A percentile compares a stretch with the other conserved stretches of the same genome.
Conservation (phyloP, 2,329 filamentous ascomycete species). For the Scortechinia acanthostroma region DNA sequence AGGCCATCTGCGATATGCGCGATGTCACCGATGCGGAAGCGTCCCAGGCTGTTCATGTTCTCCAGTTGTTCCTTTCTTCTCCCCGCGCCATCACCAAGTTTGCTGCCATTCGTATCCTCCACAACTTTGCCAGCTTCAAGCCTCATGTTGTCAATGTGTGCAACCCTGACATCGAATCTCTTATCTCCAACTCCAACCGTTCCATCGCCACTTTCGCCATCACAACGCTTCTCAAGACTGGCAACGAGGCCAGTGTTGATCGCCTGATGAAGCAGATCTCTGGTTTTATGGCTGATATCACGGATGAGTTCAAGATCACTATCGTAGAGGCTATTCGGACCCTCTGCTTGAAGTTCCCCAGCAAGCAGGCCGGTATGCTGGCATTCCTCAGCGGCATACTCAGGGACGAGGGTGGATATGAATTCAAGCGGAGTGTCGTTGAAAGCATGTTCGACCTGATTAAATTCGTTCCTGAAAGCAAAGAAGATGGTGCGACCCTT, state of each 20-base stretch:
- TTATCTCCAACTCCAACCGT: slow-evolving; percentile 94
- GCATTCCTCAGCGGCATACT: slow-evolving; percentile 95
- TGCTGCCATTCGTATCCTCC: slow-evolving; percentile 88
- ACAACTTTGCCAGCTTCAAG: slow-evolving; percentile 95
- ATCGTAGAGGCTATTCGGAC: slow-evolving; percentile 97
- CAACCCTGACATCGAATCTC: slow-evolving; percentile 93
- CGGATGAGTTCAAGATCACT: slow-evolving; percentile 99
- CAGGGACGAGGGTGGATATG: slow-evolving; percentile 92
- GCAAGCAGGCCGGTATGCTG: slow-evolving; percentile 96
- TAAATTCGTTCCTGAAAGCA: slow-evolving; percentile 90
- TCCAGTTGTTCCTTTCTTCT: slow-evolving; percentile 94
- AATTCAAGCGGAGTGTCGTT: slow-evolving; percentile 94
- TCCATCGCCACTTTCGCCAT: slow-evolving; percentile 98
- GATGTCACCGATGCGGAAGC: slow-evolving; percentile 90
- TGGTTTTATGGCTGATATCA: slow-evolving; percentile 97
- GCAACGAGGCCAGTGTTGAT: slow-evolving; percentile 94
- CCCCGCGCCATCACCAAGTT: slow-evolving; percentile 96
- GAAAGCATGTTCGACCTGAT: slow-evolving; percentile 99
- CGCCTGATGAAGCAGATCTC: slow-evolving; percentile 98
- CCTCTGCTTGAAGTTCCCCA: slow-evolving; percentile 92
- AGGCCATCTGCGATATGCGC: slow-evolving; percentile 91
- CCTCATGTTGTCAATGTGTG: slow-evolving; percentile 84
- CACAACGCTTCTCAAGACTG: slow-evolving; percentile 94
- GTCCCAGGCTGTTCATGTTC: slow-evolving; percentile 82
- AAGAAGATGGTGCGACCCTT: slow-evolving; percentile 43